Evolutionary conservation across 495 filamentous ascomycete species (phyloP).

Genomic region (Lasiosphaeris hirsuta): DNA sequence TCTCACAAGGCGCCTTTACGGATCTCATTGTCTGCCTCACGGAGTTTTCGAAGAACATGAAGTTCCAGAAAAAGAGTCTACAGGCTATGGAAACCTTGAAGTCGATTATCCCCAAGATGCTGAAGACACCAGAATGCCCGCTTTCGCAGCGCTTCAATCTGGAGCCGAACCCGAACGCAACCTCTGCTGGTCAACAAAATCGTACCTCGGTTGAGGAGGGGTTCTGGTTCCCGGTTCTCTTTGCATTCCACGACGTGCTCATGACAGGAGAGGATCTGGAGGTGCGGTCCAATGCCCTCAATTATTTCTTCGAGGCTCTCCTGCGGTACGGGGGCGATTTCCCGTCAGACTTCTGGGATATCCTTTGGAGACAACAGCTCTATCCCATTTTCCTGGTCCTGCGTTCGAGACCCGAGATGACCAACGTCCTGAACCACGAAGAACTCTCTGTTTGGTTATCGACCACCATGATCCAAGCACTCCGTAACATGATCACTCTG

Average conservation of each 20-base stretch:
- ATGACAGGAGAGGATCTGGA: slow-evolving; percentile 99
- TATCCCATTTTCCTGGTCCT: slow-evolving; percentile 98
- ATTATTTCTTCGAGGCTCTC: slow-evolving; percentile 92
- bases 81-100: slow-evolving; percentile 95
- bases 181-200: slow-evolving; percentile 41
- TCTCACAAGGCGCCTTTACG: slow-evolving; percentile 93
- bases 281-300: slow-evolving; percentile 87
- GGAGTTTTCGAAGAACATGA: slow-evolving; percentile 96
- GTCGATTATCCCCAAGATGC: slow-evolving; percentile 87
- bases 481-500: slow-evolving; percentile 96
- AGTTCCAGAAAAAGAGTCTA: slow-evolving; percentile 95
- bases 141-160: slow-evolving; percentile 57
- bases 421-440: slow-evolving; percentile 87
- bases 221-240: slow-evolving; percentile 97
- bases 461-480: slow-evolving; percentile 97
- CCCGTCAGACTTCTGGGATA: slow-evolving; percentile 95
- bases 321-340: slow-evolving; percentile 88
- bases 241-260: slow-evolving; percentile 96
- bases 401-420: slow-evolving; percentile 92
- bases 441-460: slow-evolving; percentile 98
- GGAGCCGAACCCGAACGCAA: slow-evolving; percentile 22
- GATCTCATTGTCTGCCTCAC: slow-evolving; percentile 95
- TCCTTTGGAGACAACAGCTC: slow-evolving; percentile 91
- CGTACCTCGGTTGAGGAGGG: slow-evolving; percentile 85
- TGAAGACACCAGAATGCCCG: slow-evolving; percentile 92